Base-by-base conservation (phyloP, 352 stramenopile species). In the Pythium volutum region DNA sequence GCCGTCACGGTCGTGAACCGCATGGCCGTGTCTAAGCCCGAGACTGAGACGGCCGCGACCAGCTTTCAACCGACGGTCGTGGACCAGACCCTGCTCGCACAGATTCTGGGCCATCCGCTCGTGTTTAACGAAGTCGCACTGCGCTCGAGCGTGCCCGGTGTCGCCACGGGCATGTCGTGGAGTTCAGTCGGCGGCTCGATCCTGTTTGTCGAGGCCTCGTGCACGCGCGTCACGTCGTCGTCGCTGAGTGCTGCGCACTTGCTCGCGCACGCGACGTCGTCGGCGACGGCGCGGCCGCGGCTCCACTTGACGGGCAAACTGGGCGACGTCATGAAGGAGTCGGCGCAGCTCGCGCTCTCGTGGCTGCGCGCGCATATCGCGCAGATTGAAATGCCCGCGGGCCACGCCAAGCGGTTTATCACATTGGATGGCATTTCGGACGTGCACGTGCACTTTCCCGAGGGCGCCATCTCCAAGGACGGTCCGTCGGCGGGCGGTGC, bases 311-410 rank as follows among this genome's bases (percentile, higher is more conserved):
- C 81, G 27, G 83, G 82, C 12, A 91, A 88, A 34, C 67, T 93
- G 8, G 80, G 82, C n/a, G 79, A 96, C 41, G 85, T 94, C 25
- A 96, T 96, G 88, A 94, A 96, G 51, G 88, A 96, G 52, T 96
- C 86, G 20, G 84, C 86, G 4, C 77, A 91, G 31, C 79, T 96
- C 27, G 88, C 85, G 22, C 70, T 96, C 27, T 90, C 81, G 46
- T 96, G 85, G 85, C 63, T 96, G 47, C 76, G 84, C 16, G 79
- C 75, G 10, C 82, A 93, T 53, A 75, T 75, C 12, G 69, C 80
- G 33, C 42, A 79, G 8, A 83, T 88, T 53, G 75, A 87, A 39
- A 55, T 88, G 12, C 71, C 80, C 2, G 31, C 12, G 9, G 50
- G 16, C 23, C 51, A 39, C 36, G 27, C 43, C 15, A 18, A 56